These are phyloP conservation scores for Amylostereum chailletii DNA, from an alignment of 1,284 basidiomycete species.

Conservation along the genomic window DNA sequence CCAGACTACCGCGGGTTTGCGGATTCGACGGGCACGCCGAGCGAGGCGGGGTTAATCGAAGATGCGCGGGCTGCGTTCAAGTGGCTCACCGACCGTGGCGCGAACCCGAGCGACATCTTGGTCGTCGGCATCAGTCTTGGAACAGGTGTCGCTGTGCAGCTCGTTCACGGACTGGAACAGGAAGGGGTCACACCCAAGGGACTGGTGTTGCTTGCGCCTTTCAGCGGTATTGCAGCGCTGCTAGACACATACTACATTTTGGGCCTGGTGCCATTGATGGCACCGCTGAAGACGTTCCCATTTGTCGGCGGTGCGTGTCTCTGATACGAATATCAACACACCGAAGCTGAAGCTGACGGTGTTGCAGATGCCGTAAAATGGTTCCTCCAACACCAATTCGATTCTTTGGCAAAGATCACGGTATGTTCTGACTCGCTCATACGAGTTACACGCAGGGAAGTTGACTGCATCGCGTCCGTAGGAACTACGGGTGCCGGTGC, in stretches of 20 bases:
- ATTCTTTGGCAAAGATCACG: slow-evolving; percentile 51
- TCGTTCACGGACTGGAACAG: slow-evolving; percentile 49
- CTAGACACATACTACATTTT: slow-evolving; percentile 67
- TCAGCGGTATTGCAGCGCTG: slow-evolving; percentile 57
- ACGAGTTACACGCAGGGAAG: background rate
- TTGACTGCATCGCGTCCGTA: slow-evolving; percentile 33
- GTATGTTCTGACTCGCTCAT: slow-evolving; percentile 27
- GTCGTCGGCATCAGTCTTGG: slow-evolving; percentile 80
- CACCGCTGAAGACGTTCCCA: slow-evolving; percentile 62
- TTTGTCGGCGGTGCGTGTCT: slow-evolving; percentile 53
- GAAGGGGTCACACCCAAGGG: slow-evolving; percentile 50
- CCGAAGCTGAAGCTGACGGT: background rate
- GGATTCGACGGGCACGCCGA: slow-evolving; percentile 76
- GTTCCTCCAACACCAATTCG: slow-evolving; percentile 56
- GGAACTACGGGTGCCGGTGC: slow-evolving; percentile 43
- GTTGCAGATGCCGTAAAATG: slow-evolving; percentile 45
- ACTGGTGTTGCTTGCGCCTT: slow-evolving; percentile 71
- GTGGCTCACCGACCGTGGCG: slow-evolving; percentile 61
- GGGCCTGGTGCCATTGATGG: slow-evolving; percentile 65
- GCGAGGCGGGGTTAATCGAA: slow-evolving; percentile 61
- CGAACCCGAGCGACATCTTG: slow-evolving; percentile 49
- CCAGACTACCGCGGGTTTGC: slow-evolving; percentile 93
- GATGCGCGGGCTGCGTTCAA: slow-evolving; percentile 82
- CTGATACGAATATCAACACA: background rate
- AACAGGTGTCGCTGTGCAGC: slow-evolving; percentile 64